Evolutionary conservation across 164 flowering plant genomes (phyloP).

Genomic region (Chimonanthus salicifolius): DNA sequence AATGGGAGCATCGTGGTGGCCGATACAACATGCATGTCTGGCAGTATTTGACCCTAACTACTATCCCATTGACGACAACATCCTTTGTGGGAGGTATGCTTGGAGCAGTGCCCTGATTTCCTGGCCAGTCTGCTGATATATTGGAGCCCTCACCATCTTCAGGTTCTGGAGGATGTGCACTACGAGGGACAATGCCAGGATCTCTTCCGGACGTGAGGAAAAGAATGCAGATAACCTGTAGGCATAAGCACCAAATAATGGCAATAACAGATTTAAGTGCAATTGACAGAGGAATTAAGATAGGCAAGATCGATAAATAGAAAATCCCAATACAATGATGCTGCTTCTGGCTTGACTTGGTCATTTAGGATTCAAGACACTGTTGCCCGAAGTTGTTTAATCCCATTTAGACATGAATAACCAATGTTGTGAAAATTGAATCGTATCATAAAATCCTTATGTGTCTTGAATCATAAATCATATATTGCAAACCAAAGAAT

Average conservation of each 20-base stretch:
- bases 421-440: too few relatives aligned
- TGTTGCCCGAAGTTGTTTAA: too few relatives aligned
- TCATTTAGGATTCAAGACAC: not conserved
- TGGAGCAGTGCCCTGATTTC: conserved; percentile 19
- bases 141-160: conserved; percentile 31
- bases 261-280: not conserved
- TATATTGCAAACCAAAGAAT: too few relatives aligned
- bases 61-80: conserved; percentile 44
- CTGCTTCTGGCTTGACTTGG: not conserved
- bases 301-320: not conserved
- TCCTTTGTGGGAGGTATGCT: conserved; percentile 51
- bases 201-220: conserved; percentile 57
- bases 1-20: conserved; percentile 76
- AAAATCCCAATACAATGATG: not conserved
- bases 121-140: conserved; percentile 20
- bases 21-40: conserved; percentile 73
- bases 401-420: too few relatives aligned
- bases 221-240: conserved; percentile 42
- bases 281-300: not conserved
- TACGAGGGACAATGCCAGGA: conserved; percentile 73
- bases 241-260: conserved; percentile 7
- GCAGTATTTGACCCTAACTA: conserved; percentile 57
- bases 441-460: too few relatives aligned
- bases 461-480: too few relatives aligned
- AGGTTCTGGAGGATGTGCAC: conserved; percentile 49